phyloP scores from a whole-genome alignment of 768 basidiomycete species.

The Lentinula edodes region DNA sequence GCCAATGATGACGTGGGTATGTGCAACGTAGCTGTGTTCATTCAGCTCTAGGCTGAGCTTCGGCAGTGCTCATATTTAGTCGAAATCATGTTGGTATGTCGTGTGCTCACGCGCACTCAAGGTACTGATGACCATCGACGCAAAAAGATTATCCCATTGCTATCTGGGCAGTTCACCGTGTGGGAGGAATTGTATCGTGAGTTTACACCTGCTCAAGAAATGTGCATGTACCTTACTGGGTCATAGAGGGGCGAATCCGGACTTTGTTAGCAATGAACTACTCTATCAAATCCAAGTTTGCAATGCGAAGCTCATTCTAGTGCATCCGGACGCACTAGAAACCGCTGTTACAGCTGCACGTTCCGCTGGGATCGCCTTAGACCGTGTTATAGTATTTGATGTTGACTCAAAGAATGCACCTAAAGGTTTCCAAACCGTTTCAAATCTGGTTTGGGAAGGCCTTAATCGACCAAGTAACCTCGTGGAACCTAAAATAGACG shows the following conservation, averaged over 20 bases:
- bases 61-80: constrained; percentile 55
- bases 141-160: constrained; percentile 47
- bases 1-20: constrained; percentile 48
- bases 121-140: background rate
- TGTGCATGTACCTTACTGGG: background rate
- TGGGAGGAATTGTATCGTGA: constrained; percentile 55
- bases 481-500: constrained; percentile 54
- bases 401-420: background rate
- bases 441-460: constrained; percentile 45
- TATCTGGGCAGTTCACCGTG: constrained; percentile 50
- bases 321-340: constrained; percentile 38
- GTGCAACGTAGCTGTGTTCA: constrained; percentile 10
- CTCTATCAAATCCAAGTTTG: constrained; percentile 48
- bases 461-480: constrained; percentile 31
- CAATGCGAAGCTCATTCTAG: constrained; percentile 42
- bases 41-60: background rate
- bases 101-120: background rate
- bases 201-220: constrained; percentile 14
- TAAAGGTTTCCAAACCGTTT: constrained; percentile 25
- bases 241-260: constrained; percentile 55
- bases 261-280: constrained; percentile 48
- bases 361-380: constrained; percentile 27
- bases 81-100: constrained; percentile 59
- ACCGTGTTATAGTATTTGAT: constrained; percentile 42
- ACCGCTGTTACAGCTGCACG: constrained; percentile 38